These are phyloP conservation scores for Clonostachys rhizophaga DNA, from an alignment of 2,329 filamentous ascomycete genomes.

Conservation along the genomic window DNA sequence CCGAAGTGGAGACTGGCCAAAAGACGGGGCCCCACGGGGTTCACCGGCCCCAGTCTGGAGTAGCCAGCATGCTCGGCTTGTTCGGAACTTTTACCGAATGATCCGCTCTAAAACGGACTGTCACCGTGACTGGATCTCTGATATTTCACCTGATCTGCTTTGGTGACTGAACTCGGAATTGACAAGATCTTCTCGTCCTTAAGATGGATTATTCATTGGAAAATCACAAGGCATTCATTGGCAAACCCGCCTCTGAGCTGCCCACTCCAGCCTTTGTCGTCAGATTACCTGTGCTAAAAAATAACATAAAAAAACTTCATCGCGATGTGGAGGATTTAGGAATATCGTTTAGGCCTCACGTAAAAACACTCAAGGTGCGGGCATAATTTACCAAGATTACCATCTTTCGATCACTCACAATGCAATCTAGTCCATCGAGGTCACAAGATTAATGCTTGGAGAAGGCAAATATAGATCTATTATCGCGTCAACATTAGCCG, in stretches of 20 bases:
- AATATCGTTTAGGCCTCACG: slow-evolving; percentile 32
- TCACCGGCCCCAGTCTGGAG: no score
- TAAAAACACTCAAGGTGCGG: slow-evolving; percentile 36
- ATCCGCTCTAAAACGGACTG: no score
- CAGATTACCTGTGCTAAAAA: slow-evolving; percentile 26
- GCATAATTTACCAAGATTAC: not conserved
- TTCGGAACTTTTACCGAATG: no score
- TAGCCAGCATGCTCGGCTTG: no score
- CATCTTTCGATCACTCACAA: not conserved
- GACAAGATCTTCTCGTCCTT: no score
- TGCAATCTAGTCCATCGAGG: slow-evolving; percentile 20
- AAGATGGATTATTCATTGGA: slow-evolving; percentile 16
- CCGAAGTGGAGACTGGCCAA: no score
- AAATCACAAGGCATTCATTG: slow-evolving; percentile 26
- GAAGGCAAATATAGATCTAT: slow-evolving; percentile 27
- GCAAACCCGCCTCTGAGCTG: slow-evolving; percentile 21
- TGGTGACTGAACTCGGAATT: no score
- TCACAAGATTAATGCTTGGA: slow-evolving; percentile 32
- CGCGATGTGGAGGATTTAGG: slow-evolving; percentile 29
- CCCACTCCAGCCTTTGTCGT: slow-evolving; percentile 31
- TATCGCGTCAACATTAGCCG: slow-evolving; percentile 31
- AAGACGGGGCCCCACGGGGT: no score
- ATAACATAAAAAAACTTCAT: slow-evolving; percentile 26
- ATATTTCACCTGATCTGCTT: no score
- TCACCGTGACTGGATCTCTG: no score